Evolutionary conservation across 2,329 filamentous ascomycete species (phyloP).

Genomic region (Coniochaeta sp.): DNA sequence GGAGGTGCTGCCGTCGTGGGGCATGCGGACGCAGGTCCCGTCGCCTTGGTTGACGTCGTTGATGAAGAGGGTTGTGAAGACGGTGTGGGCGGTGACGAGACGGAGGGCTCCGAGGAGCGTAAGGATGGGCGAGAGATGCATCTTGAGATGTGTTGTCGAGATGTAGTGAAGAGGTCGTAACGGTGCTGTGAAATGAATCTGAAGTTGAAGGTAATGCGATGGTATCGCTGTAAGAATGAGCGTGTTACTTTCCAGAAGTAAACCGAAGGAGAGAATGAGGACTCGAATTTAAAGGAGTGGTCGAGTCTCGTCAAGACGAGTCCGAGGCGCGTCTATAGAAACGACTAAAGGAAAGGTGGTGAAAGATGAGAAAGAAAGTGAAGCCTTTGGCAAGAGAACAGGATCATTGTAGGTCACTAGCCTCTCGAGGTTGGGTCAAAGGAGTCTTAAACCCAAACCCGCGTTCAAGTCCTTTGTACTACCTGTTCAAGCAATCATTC

Average conservation of each 20-base stretch:
- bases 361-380: background rate
- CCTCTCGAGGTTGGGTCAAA: background rate
- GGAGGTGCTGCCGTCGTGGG: conserved; percentile 39
- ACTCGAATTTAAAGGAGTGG: background rate
- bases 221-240: background rate
- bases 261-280: background rate
- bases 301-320: background rate
- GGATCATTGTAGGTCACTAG: background rate
- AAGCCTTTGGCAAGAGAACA: background rate
- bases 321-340: background rate
- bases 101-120: conserved; percentile 28
- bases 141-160: conserved; percentile 19
- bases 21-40: conserved; percentile 65
- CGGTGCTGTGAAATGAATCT: background rate
- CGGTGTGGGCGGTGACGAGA: conserved; percentile 47
- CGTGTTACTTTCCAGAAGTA: background rate
- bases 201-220: background rate
- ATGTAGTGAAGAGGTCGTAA: conserved; percentile 3
- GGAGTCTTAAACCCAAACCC: background rate
- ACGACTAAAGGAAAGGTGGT: background rate
- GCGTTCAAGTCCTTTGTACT: background rate
- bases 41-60: conserved; percentile 60
- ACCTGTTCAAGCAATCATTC: background rate
- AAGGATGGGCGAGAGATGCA: conserved; percentile 25
- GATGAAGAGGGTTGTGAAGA: conserved; percentile 58